Evolutionary conservation across 176 grass and related monocot genomes (phyloP), one percentile per base, ranked within the genome.

Genomic region (Tuctoria greenei): DNA sequence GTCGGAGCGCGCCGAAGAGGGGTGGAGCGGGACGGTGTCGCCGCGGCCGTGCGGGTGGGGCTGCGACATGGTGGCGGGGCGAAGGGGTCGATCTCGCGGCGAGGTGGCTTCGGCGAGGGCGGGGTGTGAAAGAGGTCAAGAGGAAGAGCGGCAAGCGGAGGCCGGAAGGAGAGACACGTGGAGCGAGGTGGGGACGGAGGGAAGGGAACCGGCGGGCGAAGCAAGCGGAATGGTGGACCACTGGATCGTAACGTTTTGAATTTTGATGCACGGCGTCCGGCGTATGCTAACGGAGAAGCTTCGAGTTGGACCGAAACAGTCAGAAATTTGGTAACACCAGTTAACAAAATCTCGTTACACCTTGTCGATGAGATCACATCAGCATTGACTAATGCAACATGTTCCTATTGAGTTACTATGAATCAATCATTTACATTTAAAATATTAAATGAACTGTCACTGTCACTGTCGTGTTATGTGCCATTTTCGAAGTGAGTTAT

Each of bases 1-100:
- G 86, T 98, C 95, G 44, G 95, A 98, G 73, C 88, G 76, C n/a
- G 54, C 80, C 75, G 91, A 92, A 26, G 95, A 90, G 13, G 79
- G 69, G 79, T 98, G 89, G 52, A 98, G 91, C 44, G 86, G 82
- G 74, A 89, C 56, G 9, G 87, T 90, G 84, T 96, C 93, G 28
- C 74, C 84, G 52, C n/a, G 52, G 52, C 20, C 52, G 52, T 55
- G n/a, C 44, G 67, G 52, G 63, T 47, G 14, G 8, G 77, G 6
- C 70, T 83, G 67, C 61, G 95, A 82, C 90, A 93, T 97, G 34
- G 88, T 58, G 54, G 59, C 41, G 41, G n/a, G 58, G 64, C 38
- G 69, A 18, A n/a, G 36, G 21, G 40, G 35, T 18, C 25, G 51
- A 11, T 73, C 23, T 52, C 18, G 51, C 20, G 21, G 36, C 12